Base-by-base conservation (phyloP, 2,329 filamentous ascomycete genomes). In the Nothophoma quercina region DNA sequence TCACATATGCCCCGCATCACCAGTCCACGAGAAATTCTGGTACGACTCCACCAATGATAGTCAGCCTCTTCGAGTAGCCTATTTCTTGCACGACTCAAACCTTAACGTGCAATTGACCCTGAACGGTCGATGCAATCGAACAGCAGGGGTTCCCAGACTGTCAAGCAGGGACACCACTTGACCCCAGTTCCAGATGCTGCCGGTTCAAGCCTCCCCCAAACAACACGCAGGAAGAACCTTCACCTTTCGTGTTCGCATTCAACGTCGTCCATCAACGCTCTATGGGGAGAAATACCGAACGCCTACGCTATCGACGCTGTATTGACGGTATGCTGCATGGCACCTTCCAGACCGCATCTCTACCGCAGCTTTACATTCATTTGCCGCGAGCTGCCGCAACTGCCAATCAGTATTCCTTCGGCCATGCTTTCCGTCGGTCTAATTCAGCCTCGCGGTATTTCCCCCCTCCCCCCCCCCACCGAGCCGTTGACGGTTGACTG, bases 41-140 rank as follows among this genome's bases (percentile, higher is more conserved):
- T 44, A 44, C 33, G 12, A 5, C 3, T 39, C 21, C 13, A 35
- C 36, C 29, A n/a, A 33, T 40, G 12, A 33, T 21, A 23, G 21
- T 5, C 34, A 19, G 34, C 19, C n/a, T 16, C 10, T 25, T 8
- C 32, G 5, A 26, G 9, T 13, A 50, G 46, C 13, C 30, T 40
- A 30, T n/a, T n/a, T n/a, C n/a, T n/a, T n/a, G n/a, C 30, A 25
- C n/a, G 25, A 26, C 25, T 43, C 21, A 34, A 51, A 41, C 44
- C 21, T 33, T 33, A 12, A 13, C 16, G n/a, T 4, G 21, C 19
- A 32, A 12, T 12, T 9, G 26, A 13, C 26, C 15, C 25, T 16
- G 34, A 22, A 26, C 7, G 32, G 13, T 32, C 22, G 34, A 25
- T 18, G n/a, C 15, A 39, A 19, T 19, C 26, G 15, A 33, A 19